Conservation (phyloP, 2,329 filamentous ascomycete species). For the Colletotrichum somersetense region DNA sequence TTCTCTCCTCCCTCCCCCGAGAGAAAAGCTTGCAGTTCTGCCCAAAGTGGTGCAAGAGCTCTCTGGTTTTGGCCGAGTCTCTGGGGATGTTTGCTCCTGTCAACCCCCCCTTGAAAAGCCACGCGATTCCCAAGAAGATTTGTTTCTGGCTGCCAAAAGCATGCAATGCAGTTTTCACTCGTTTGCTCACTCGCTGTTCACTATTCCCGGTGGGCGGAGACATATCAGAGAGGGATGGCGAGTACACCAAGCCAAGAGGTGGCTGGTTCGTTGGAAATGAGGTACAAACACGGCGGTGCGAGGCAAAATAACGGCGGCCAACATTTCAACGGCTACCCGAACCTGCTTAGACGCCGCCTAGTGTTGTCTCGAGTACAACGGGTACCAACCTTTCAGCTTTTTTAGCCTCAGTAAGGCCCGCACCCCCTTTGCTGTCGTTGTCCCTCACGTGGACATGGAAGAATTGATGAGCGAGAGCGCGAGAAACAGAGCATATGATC, state of each 20-base stretch:
- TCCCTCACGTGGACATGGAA: conserved; percentile 14
- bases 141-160: neutral
- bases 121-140: conserved; percentile 7
- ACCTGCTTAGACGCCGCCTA: conserved; percentile 33
- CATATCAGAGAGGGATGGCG: conserved; percentile 28
- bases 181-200: conserved; percentile 4
- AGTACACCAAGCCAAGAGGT: conserved; percentile 39
- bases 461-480: neutral
- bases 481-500: neutral
- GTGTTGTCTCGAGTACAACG: conserved; percentile 40
- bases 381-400: conserved; percentile 39
- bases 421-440: conserved; percentile 14
- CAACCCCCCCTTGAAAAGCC: conserved; percentile 15
- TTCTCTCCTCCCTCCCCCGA: neutral
- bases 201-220: conserved; percentile 18
- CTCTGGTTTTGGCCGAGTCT: conserved; percentile 20
- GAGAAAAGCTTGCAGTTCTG: conserved; percentile 31
- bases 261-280: conserved; percentile 42
- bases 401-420: conserved; percentile 35
- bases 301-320: conserved; percentile 40
- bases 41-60: conserved; percentile 7
- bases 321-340: conserved; percentile 37
- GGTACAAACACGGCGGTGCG: conserved; percentile 27
- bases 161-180: neutral
- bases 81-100: neutral